Conservation (phyloP, 495 filamentous ascomycete species). For the Xylaria nigripes region DNA sequence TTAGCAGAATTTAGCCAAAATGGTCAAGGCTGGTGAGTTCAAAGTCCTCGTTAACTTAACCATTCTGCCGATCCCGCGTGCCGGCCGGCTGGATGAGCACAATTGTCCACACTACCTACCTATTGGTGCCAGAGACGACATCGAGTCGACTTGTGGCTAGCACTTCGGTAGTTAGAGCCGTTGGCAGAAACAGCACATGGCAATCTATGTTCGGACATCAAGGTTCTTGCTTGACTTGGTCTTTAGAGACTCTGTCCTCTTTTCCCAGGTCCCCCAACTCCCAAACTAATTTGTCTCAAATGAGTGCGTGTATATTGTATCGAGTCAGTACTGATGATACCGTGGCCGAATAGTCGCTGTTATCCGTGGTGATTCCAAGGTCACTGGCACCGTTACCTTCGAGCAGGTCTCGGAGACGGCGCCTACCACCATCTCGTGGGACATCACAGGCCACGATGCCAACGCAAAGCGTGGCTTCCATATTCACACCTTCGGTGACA, state of each 20-base stretch:
- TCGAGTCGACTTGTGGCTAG: conserved; percentile 12
- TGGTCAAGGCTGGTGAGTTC: conserved; percentile 90
- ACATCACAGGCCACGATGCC: conserved; percentile 86
- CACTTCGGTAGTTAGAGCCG: conserved; percentile 5
- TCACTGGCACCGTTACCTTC: conserved; percentile 88
- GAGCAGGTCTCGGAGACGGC: conserved; percentile 75
- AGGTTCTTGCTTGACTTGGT: conserved; percentile 12
- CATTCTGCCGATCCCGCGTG: conserved; percentile 20
- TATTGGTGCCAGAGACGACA: conserved; percentile 4
- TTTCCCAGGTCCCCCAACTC: neutral
- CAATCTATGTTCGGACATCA: conserved; percentile 6
- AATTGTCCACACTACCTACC: conserved; percentile 16
- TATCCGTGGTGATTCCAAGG: conserved; percentile 91
- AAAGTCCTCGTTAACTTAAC: conserved; percentile 15
- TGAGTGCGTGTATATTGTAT: neutral
- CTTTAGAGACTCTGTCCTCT: conserved; percentile 2
- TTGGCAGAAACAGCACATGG: conserved; percentile 7
- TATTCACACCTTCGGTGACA: conserved; percentile 98
- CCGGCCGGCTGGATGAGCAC: conserved; percentile 29
- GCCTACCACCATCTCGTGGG: conserved; percentile 80
- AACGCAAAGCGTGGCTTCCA: conserved; percentile 96
- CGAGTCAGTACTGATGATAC: conserved; percentile 26
- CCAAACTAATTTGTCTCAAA: neutral
- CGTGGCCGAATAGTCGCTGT: conserved; percentile 62
- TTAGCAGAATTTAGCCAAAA: conserved; percentile 45